Base-by-base conservation (phyloP, 345 rosid genomes). In the Citrus maxima region DNA sequence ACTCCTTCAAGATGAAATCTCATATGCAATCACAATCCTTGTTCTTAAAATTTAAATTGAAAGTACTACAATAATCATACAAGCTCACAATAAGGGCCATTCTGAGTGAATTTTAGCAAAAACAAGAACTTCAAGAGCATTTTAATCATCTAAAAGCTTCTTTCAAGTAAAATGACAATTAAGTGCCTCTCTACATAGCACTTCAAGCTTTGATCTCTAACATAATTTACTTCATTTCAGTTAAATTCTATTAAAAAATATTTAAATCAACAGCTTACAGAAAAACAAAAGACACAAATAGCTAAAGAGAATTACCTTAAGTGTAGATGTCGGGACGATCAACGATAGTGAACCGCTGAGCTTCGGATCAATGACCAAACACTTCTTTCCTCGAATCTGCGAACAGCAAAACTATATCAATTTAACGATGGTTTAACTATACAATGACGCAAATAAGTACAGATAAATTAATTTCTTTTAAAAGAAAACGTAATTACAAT, bases 301-400 rank as follows among this genome's bases (percentile, higher is more conserved):
- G 38, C 25, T 62, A 40, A 70, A 78, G 49, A 70, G 56, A 72
- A 78, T 61, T 84, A 79, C 98, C 97, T 84, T 91, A 6, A 96
- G 90, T 62, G 88, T 73, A 16, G 98, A 88, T 14, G 98, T 93
- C 76, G 89, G 97, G 79, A 96, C 86, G 71, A 93, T 90, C 87
- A 90, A 78, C 4, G 99, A 94, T 72, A 96, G 85, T 1, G 98
- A 90, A 65, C 98, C 98, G 21, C 99, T 87, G n/a, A 94, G 97
- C 87, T 89, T 93, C 25, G 93, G 98, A 81, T 96, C 99, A 72
- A 94, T 89, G 35, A 92, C 92, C 86, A 96, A 78, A 83, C 99
- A 96, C 85, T 92, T 94, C 86, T 83, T 91, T 65, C 98, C 98
- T 75, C 98, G 95, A 91, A 96, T 87, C 99, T 96, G 80, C 32